Percentiles rank a stretch among this genome's conserved stretches.
Conservation (phyloP, 108 stramenopile species). For the Cyclostephanos invisitatus region DNA sequence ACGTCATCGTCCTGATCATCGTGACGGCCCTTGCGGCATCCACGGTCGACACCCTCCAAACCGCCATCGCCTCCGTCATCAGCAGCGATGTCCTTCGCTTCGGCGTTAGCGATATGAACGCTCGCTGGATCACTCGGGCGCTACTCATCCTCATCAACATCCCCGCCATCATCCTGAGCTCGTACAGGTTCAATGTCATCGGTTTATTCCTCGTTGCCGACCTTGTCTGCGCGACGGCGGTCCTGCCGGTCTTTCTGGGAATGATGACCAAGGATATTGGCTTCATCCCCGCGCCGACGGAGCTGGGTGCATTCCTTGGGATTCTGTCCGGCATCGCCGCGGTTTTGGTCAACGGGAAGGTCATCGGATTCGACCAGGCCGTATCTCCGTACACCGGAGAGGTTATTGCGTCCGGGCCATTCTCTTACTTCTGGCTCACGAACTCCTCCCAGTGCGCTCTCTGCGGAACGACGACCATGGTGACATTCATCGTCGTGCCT, state of each 20-base stretch:
- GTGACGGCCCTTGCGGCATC: slow-evolving; percentile 71
- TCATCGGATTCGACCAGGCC: slow-evolving; percentile 59
- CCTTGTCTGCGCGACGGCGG: slow-evolving; percentile 76
- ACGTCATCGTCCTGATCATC: slow-evolving; percentile 64
- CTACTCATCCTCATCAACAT: slow-evolving; percentile 64
- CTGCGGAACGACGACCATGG: slow-evolving; percentile 73
- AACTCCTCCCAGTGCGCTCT: slow-evolving; percentile 72
- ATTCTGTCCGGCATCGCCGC: slow-evolving; percentile 61
- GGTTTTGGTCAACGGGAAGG: slow-evolving; percentile 65
- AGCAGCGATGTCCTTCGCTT: slow-evolving; percentile 57
- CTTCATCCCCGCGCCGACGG: slow-evolving; percentile 69
- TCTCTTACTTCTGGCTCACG: slow-evolving; percentile 79
- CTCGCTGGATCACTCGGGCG: slow-evolving; percentile 42
- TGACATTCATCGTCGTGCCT: slow-evolving; percentile 78
- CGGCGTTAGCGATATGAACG: slow-evolving; percentile 44
- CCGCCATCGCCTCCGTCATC: slow-evolving; percentile 63
- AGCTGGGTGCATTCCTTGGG: slow-evolving; percentile 72
- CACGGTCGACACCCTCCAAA: slow-evolving; percentile 74
- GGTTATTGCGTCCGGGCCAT: slow-evolving; percentile 47
- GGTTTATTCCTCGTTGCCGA: slow-evolving; percentile 80
- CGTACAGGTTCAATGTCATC: slow-evolving; percentile 66
- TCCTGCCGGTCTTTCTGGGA: slow-evolving; percentile 75
- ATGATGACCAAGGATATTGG: slow-evolving; percentile 59
- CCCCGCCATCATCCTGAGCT: slow-evolving; percentile 60
- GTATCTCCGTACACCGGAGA: slow-evolving; percentile 49